Conservation (phyloP, 75 land plant species). For the Sequoia sempervirens region DNA sequence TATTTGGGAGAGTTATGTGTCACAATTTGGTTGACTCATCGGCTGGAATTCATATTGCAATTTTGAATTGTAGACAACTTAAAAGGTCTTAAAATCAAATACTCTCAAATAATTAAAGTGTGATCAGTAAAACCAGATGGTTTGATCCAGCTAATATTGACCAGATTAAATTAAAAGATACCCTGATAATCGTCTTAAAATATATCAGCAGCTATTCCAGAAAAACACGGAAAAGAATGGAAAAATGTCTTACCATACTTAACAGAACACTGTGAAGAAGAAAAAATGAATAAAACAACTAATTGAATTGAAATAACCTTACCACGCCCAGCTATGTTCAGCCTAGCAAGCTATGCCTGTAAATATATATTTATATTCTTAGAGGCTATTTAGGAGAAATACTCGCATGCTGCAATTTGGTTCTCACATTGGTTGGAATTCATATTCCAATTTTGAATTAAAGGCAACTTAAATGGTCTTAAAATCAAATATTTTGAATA, state of each 20-base stretch:
- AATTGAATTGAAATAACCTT: background rate
- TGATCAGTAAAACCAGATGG: background rate
- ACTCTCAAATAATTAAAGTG: background rate
- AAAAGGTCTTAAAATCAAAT: background rate
- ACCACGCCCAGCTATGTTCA: background rate
- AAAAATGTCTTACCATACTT: background rate
- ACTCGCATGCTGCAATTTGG: background rate
- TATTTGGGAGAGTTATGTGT: too few relatives aligned
- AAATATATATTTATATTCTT: background rate
- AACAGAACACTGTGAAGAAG: background rate
- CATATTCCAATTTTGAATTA: background rate
- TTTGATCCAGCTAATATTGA: background rate
- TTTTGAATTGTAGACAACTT: background rate
- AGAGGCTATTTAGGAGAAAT: background rate
- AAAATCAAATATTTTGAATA: background rate
- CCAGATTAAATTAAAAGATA: background rate
- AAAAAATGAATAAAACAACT: background rate
- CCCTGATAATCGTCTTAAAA: background rate
- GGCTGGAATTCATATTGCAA: too few relatives aligned
- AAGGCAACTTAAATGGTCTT: background rate
- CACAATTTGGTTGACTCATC: too few relatives aligned
- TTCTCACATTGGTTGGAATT: background rate
- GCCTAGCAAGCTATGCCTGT: background rate
- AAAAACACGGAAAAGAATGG: background rate
- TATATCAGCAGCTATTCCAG: background rate